A percentile compares a stretch with the other conserved stretches of the same genome.
These are phyloP conservation scores for Suillus discolor DNA, from an alignment of 768 basidiomycete species.

Conservation along the genomic window DNA sequence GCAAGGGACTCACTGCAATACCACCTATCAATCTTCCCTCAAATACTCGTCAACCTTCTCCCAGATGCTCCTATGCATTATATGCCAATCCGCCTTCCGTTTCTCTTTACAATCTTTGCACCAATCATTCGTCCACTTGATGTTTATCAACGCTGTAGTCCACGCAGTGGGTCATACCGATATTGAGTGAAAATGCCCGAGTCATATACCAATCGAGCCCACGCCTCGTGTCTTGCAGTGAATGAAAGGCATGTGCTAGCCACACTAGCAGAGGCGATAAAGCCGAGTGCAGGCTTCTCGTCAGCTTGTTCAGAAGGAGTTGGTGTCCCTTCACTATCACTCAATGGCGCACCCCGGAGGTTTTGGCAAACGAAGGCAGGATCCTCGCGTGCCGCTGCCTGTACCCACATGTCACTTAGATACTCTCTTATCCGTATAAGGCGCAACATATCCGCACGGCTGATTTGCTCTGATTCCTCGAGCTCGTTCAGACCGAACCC, in stretches of 20 bases:
- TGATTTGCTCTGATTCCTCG: background rate
- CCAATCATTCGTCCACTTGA: slow-evolving; percentile 30
- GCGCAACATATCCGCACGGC: background rate
- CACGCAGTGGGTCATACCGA: slow-evolving; percentile 38
- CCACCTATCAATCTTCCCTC: background rate
- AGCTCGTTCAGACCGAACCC: background rate
- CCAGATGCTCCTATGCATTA: background rate
- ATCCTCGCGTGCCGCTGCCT: background rate
- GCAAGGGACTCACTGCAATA: background rate
- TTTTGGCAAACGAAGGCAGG: background rate
- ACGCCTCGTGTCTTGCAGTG: slow-evolving; percentile 7
- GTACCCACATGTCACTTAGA: background rate
- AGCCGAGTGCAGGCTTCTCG: background rate
- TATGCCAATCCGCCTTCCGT: slow-evolving; percentile 13
- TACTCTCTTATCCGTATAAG: slow-evolving; percentile 5
- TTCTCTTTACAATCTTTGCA: slow-evolving; percentile 36
- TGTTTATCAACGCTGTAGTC: slow-evolving; percentile 32
- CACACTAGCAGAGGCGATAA: slow-evolving; percentile 18
- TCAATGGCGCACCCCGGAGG: background rate
- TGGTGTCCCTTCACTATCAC: background rate
- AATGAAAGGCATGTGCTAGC: background rate
- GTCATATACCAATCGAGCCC: slow-evolving; percentile 17
- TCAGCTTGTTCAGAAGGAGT: background rate
- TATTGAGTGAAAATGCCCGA: slow-evolving; percentile 28
- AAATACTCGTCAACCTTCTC: background rate